Base-by-base conservation (phyloP, 192 early-diverging fungal species). In the Coemansia sp. region DNA sequence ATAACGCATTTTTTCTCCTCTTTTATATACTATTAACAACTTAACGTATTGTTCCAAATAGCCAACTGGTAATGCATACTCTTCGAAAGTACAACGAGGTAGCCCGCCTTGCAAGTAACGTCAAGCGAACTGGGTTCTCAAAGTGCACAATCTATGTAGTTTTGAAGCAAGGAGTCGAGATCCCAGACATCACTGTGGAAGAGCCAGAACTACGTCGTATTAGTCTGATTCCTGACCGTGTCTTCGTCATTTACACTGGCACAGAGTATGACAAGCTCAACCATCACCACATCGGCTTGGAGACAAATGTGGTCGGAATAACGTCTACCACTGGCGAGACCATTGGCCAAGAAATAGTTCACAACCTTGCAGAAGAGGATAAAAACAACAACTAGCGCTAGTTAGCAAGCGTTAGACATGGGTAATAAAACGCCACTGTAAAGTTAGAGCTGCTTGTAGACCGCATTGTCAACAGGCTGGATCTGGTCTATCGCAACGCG, bases 371-470 rank as follows among this genome's bases (percentile, higher is more conserved):
- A 31, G 6, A 24, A 49, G 11, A 53, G 15, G 27, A 53, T 32
- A 32, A 27, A 12, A 22, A 8, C 9, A 5, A 5, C 47, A 5
- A n/a, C 27, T 32, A 15, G 3, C 27, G 31, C 14, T 32, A 54
- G 31, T 31, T 35, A 54, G 14, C n/a, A 54, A 54, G 31, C 27
- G 31, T 7, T 35, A 35, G 4, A 5, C 32, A 35, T 62, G 9
- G 19, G n/a, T 27, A 42, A 25, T 4, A 45, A 59, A 32, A 58
- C 8, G 14, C 39, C 5, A 51, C 15, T 12, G 24, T 10, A 35
- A 10, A 1, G 10, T 27, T 63, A 82, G 19, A 82, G 74, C 66
- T 82, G 79, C 60, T 75, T 72, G 59, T 82, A 82, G 1, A 74
- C 59, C 6, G 79, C 73, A 17, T 35, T 64, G 25, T 76, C 79